These are phyloP conservation scores for Xylaria sp. DNA, from an alignment of 495 filamentous ascomycete species.

Conservation along the genomic window DNA sequence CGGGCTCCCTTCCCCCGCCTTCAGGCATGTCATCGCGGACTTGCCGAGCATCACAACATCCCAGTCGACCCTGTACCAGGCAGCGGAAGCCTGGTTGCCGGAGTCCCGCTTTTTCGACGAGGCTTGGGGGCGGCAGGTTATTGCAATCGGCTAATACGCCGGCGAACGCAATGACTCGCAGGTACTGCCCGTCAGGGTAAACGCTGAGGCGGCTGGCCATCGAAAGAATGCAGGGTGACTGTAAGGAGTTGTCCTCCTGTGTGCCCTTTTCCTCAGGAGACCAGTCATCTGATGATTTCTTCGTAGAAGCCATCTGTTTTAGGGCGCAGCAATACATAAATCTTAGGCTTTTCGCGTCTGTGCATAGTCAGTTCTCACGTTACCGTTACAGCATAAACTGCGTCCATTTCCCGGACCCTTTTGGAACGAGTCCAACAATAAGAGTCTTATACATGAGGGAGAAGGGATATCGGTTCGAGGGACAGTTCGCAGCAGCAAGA, in stretches of 20 bases:
- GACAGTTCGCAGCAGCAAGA: background rate
- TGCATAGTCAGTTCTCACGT: background rate
- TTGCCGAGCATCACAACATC: background rate
- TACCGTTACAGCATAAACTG: background rate
- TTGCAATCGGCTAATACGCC: background rate
- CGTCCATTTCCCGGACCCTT: background rate
- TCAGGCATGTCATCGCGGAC: background rate
- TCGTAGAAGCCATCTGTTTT: conserved; percentile 4
- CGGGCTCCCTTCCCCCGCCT: background rate
- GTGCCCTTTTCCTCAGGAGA: background rate
- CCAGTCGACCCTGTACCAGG: conserved; percentile 18
- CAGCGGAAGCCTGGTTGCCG: conserved; percentile 23
- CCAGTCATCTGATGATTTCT: background rate
- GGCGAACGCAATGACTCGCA: background rate
- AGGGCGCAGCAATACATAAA: background rate
- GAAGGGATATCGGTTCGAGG: conserved; percentile 2
- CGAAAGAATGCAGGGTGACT: background rate
- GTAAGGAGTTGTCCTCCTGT: background rate
- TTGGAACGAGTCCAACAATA: background rate
- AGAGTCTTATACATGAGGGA: conserved; percentile 2
- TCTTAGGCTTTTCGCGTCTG: background rate
- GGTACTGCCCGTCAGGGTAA: background rate
- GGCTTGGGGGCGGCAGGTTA: conserved; percentile 14
- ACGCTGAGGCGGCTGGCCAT: background rate
- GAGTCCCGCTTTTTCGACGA: conserved; percentile 22